A percentile compares a stretch with the other conserved stretches of the same genome.
phyloP scores from a whole-genome alignment of 306 rosid species.

The Rosa rugosa region DNA sequence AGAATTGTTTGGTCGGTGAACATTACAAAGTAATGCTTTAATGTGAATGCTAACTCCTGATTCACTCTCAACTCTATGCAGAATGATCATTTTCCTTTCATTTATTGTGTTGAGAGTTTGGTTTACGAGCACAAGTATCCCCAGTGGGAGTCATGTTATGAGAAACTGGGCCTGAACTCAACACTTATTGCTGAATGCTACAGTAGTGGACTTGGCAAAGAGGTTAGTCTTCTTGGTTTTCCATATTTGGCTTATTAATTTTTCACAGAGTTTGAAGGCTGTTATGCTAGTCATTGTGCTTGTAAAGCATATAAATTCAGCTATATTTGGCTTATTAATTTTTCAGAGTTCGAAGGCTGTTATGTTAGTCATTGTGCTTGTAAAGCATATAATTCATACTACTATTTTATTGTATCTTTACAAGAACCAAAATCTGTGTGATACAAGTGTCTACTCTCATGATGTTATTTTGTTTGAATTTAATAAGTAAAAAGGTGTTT shows the following conservation, averaged over 20 bases:
- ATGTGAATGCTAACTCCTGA: neutral
- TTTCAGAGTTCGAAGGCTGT: neutral
- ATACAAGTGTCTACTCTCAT: neutral
- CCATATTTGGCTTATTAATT: neutral
- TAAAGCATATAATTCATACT: neutral
- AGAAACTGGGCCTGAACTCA: constrained; percentile 63
- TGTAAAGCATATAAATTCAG: neutral
- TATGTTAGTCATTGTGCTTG: neutral
- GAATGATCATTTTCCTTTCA: constrained; percentile 73
- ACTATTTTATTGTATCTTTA: neutral
- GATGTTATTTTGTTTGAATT: neutral
- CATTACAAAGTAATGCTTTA: neutral
- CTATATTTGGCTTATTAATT: neutral
- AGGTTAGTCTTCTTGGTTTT: constrained; percentile 50
- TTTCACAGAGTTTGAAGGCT: neutral
- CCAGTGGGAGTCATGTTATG: constrained; percentile 73
- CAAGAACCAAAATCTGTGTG: neutral
- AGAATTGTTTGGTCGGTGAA: neutral
- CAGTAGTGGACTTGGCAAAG: constrained; percentile 52
- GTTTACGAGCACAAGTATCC: constrained; percentile 28
- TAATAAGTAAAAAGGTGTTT: neutral
- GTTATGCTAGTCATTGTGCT: neutral
- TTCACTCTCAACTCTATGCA: constrained; percentile 35
- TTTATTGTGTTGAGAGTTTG: constrained; percentile 65
- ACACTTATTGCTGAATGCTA: constrained; percentile 59